Conservation (phyloP, 192 early-diverging fungal genomes). For the Entophlyctis luteolus region DNA sequence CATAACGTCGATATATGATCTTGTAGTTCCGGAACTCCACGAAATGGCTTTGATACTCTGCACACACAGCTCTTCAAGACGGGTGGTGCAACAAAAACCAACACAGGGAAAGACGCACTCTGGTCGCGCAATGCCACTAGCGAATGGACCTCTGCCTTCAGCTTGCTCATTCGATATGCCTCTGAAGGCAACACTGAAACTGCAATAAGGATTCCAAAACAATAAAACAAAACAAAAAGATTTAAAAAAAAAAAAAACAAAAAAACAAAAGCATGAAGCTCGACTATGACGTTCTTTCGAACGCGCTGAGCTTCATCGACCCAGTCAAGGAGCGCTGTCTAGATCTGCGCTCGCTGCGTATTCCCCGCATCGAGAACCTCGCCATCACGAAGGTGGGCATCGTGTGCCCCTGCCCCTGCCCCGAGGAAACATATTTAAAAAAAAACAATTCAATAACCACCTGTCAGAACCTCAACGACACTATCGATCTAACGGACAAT, state of each 20-base stretch:
- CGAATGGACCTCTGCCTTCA: slow-evolving; percentile 94
- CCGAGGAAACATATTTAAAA: neutral
- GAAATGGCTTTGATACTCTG: too few relatives aligned
- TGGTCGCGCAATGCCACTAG: slow-evolving; percentile 93
- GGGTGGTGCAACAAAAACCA: too few relatives aligned
- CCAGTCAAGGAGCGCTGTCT: slow-evolving; percentile 86
- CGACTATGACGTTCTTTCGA: slow-evolving; percentile 47
- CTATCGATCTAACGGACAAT: slow-evolving; percentile 91
- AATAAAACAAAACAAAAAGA: too few relatives aligned
- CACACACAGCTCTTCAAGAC: too few relatives aligned
- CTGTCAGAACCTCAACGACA: slow-evolving; percentile 73
- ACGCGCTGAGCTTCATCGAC: slow-evolving; percentile 66
- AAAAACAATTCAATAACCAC: neutral
- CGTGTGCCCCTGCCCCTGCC: neutral
- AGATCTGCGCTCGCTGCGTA: slow-evolving; percentile 81
- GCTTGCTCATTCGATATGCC: slow-evolving; percentile 88
- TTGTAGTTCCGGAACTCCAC: slow-evolving; percentile 92
- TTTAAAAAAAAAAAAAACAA: neutral
- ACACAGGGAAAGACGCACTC: too few relatives aligned
- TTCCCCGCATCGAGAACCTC: slow-evolving; percentile 90
- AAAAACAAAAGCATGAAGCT: slow-evolving; percentile 39
- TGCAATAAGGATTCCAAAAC: too few relatives aligned
- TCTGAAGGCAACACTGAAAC: too few relatives aligned
- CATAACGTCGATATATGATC: slow-evolving; percentile 96
- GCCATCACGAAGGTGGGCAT: slow-evolving; percentile 80